A percentile compares a stretch with the other conserved stretches of the same genome.
Evolutionary conservation across 352 stramenopile species (phyloP).

Genomic region (Phytophthora europaea): DNA sequence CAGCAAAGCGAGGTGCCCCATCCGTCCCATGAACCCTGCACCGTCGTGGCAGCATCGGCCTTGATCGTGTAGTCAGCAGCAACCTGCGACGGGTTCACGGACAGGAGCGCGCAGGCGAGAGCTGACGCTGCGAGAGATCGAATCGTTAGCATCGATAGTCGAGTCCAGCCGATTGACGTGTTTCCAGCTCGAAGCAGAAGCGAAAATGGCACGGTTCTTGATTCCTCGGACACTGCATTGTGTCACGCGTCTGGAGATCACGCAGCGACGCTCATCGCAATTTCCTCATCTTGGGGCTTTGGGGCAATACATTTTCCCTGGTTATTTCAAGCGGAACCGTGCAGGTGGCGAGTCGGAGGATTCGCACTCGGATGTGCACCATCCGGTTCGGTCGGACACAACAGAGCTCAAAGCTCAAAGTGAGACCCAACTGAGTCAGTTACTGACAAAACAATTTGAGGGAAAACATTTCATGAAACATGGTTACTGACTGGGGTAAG

Average conservation of each 20-base stretch:
- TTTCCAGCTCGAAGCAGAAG: slow-evolving; percentile 16
- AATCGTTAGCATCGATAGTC: slow-evolving; percentile 28
- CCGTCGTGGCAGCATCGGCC: slow-evolving; percentile 27
- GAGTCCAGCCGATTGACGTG: not conserved
- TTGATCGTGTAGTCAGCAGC: slow-evolving; percentile 39
- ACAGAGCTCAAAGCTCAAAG: not conserved
- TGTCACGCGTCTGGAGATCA: not conserved
- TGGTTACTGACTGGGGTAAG: too few relatives aligned
- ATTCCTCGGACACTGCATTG: slow-evolving; percentile 3
- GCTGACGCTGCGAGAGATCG: slow-evolving; percentile 29
- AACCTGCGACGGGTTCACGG: slow-evolving; percentile 15
- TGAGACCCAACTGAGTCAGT: not conserved
- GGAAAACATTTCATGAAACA: not conserved
- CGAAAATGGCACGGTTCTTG: slow-evolving; percentile 15
- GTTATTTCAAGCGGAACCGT: not conserved
- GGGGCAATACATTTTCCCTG: not conserved
- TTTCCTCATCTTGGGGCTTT: not conserved
- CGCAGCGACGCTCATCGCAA: not conserved
- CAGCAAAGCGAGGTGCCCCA: slow-evolving; percentile 70
- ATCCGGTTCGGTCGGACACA: not conserved
- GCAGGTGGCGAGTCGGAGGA: not conserved
- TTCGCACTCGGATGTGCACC: not conserved
- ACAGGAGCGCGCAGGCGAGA: slow-evolving; percentile 26
- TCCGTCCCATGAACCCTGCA: slow-evolving; percentile 51
- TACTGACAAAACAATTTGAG: too few relatives aligned